Base-by-base conservation (phyloP, 306 rosid species). In the Quercus gilva region DNA sequence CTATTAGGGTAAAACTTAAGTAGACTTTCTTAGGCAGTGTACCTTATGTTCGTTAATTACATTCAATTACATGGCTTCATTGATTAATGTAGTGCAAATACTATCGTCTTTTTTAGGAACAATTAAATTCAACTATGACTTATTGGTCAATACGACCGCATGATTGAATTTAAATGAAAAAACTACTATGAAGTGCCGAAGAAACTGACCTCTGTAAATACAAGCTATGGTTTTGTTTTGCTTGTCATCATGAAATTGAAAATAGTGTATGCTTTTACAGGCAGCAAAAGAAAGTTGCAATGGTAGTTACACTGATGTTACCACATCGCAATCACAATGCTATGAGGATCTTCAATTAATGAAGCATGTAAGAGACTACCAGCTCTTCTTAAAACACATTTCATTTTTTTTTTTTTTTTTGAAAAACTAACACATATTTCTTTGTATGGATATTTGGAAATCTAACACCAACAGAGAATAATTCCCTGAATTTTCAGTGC, bases 211-310 rank as follows among this genome's bases (percentile, higher is more conserved):
- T 41, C 45, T 41, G 45, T 41, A 21, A 58, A 58, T 8, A 58
- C 29, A 21, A 20, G 53, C 17, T 12, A 49, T 58, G 68, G 33
- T 3, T 26, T 26, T 13, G 68, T 13, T 26, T 11, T 12, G 35
- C 29, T 61, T 61, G n/a, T 26, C 31, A 63, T 14, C 10, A 11
- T 55, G 25, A 12, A 33, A 29, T 35, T 15, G n/a, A 37, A 67
- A 49, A 60, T 56, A 68, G 55, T 20, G 31, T 55, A 28, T 25
- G 64, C 55, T 43, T 78, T 14, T 78, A 45, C 63, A 78, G 82
- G 57, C 82, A 58, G 76, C 82, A 25, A 21, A 41, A 69, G 71
- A 78, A 55, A 71, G 71, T 61, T 78, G 82, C 12, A 71, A 71
- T 12, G 61, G 59, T n/a, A 41, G 15, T 70, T 78, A 55, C 23